Percentiles rank a stretch among this genome's conserved stretches.
Conservation (phyloP, 1,284 basidiomycete genomes). For the Peniophora sp. region DNA sequence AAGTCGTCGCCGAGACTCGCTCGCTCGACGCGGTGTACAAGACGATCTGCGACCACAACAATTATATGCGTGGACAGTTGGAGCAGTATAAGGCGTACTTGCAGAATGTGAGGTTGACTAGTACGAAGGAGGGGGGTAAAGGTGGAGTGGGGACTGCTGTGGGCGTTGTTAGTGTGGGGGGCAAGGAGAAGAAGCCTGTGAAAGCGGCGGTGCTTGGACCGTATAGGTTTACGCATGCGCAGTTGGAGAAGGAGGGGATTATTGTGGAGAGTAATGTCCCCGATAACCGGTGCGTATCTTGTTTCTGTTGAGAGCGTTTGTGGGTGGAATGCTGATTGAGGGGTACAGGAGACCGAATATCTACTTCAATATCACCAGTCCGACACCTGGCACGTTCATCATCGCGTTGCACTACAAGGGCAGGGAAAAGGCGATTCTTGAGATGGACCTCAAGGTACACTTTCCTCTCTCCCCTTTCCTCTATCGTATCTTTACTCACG, state of each 20-base stretch:
- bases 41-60: slow-evolving; percentile 99
- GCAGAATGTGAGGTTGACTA: slow-evolving; percentile 91
- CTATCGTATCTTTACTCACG: slow-evolving; percentile 61
- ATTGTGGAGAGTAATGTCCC: slow-evolving; percentile 99
- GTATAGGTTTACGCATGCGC: slow-evolving; percentile 95
- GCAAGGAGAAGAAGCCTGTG: slow-evolving; percentile 90
- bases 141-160: slow-evolving; percentile 59
- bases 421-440: slow-evolving; percentile 97
- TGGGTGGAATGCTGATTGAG: slow-evolving; percentile 4
- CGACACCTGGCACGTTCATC: slow-evolving; percentile 96
- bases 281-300: slow-evolving; percentile 73
- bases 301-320: slow-evolving; percentile 8
- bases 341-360: slow-evolving; percentile 77
- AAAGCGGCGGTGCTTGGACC: slow-evolving; percentile 89
- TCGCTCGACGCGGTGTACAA: slow-evolving; percentile 95
- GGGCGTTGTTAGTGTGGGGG: slow-evolving; percentile 92
- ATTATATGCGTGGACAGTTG: slow-evolving; percentile 91
- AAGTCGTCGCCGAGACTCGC: slow-evolving; percentile 88
- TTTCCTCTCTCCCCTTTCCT: slow-evolving; percentile 96
- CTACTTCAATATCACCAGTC: slow-evolving; percentile 97
- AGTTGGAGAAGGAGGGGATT: slow-evolving; percentile 99
- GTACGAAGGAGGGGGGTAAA: slow-evolving; percentile 78
- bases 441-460: slow-evolving; percentile 99
- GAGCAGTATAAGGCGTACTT: slow-evolving; percentile 99
- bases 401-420: slow-evolving; percentile 99